phyloP scores from a whole-genome alignment of 257 asterid species.

The Forsythia viridissima region DNA sequence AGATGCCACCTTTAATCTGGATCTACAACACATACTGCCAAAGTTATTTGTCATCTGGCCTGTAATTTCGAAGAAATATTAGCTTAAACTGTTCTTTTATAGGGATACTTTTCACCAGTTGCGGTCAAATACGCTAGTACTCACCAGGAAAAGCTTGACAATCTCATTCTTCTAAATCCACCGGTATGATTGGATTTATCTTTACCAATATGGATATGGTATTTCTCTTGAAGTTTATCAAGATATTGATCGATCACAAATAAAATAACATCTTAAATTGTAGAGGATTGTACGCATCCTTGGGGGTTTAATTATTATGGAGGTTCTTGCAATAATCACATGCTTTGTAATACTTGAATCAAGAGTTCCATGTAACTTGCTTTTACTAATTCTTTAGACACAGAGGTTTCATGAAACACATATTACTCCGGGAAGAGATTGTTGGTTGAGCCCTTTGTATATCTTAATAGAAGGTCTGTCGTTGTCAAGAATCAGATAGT shows the following conservation, averaged over 20 bases:
- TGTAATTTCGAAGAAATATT: conserved; percentile 11
- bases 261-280: not conserved
- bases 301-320: not conserved
- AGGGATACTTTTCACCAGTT: conserved; percentile 86
- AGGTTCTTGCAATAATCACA: too few relatives aligned
- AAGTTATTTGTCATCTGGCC: not conserved
- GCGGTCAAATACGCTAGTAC: conserved; percentile 76
- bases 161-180: conserved; percentile 85
- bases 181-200: conserved; percentile 51
- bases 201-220: not conserved
- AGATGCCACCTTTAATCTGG: conserved; percentile 18
- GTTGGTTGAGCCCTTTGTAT: too few relatives aligned
- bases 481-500: too few relatives aligned
- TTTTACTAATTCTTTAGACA: too few relatives aligned
- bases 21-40: not conserved
- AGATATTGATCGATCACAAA: not conserved
- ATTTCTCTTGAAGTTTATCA: not conserved
- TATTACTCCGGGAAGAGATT: too few relatives aligned
- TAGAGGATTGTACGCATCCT: not conserved
- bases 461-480: too few relatives aligned
- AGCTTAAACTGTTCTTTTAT: conserved; percentile 23
- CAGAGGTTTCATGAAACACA: too few relatives aligned
- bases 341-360: too few relatives aligned
- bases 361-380: too few relatives aligned
- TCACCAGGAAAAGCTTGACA: conserved; percentile 65